Base-by-base conservation (phyloP, 73 alveolate genomes). In the Paramecium primaurelia region DNA sequence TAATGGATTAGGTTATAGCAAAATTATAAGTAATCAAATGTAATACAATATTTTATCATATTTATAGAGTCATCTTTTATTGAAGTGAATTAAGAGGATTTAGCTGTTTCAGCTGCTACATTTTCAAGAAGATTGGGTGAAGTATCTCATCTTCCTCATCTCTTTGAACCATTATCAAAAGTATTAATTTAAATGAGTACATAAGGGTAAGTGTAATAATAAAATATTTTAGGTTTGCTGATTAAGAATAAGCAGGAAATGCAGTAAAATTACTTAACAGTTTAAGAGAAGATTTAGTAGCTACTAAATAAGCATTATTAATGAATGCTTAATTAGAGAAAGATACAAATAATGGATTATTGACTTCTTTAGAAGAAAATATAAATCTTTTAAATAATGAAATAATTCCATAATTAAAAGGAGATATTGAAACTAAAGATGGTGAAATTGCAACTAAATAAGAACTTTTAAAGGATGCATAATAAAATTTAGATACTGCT, bases 161-260 rank as follows among this genome's bases (percentile, higher is more conserved):
- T 73, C 22, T 73, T 73, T 73, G 87, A 73, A 40, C 87, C 87
- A 8, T 73, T 73, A 14, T 20, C 87, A 12, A 37, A 73, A 37
- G 87, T 73, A 36, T 38, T 73, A n/a, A 16, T 38, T 7, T 34
- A 73, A 73, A 73, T 73, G 87, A 9, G 87, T 38, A 36, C 60
- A 37, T 30, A 32, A 37, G 87, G 87, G 87, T 73, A 73, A 73
- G 32, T 10, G 22, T 37, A 73, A 16, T 30, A n/a, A 54, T 18
- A 16, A 5, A 18, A 38, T n/a, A 5, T 36, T 6, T 4, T 37
- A 73, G 87, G 5, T 73, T 73, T 73, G 87, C 87, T 73, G 87
- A 73, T 73, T 73, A 73, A 36, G 87, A 73, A 73, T 34, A 34
- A 73, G 87, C 59, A 30, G 59, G 58, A n/a, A 73, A 73, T 73